Base-by-base conservation (phyloP, 2,329 filamentous ascomycete species). In the Mycosphaerella sp. region DNA sequence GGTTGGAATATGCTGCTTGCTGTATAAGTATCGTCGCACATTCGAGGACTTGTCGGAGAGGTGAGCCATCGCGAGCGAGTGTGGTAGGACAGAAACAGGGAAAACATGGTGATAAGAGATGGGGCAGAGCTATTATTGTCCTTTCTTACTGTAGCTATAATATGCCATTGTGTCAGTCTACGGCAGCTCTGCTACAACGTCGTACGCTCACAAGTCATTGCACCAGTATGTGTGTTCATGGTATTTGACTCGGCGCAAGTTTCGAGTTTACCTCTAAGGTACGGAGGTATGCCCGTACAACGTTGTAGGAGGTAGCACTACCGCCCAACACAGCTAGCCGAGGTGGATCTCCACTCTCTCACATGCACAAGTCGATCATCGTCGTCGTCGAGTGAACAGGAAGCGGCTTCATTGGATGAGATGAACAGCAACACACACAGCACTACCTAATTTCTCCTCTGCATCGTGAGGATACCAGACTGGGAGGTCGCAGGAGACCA, bases 21-120 rank as follows among this genome's bases (percentile, higher is more conserved):
- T 52, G 43, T 46, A 56, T 38, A 56, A 31, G 23, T 56, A 56
- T 29, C 48, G 45, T 29, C 54, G 48, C 34, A 56, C 49, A 23
- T 43, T 41, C 6, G 48, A 50, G 9, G 49, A 39, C 41, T 52
- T 43, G 41, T 56, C 54, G 26, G 40, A 38, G 17, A 48, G 32
- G 45, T 52, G 45, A 38, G 48, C 45, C 48, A 56, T 56, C 42
- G 21, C 17, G 42, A 44, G 17, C 42, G 23, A 29, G 26, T 6
- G 17, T 23, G 6, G 9, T 21, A 23, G 12, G 10, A 44, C 10
- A 21, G 21, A 43, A 12, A 23, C 23, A 11, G 12, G 8, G 21
- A 44, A 44, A 44, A 2, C 42, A 44, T 44, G 42, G 42, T 26
- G 17, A 44, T 29, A 21, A 21, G 42, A 26, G 40, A 17, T 42